Conservation (phyloP, 2,329 filamentous ascomycete genomes). For the Colletotrichum tanaceti region DNA sequence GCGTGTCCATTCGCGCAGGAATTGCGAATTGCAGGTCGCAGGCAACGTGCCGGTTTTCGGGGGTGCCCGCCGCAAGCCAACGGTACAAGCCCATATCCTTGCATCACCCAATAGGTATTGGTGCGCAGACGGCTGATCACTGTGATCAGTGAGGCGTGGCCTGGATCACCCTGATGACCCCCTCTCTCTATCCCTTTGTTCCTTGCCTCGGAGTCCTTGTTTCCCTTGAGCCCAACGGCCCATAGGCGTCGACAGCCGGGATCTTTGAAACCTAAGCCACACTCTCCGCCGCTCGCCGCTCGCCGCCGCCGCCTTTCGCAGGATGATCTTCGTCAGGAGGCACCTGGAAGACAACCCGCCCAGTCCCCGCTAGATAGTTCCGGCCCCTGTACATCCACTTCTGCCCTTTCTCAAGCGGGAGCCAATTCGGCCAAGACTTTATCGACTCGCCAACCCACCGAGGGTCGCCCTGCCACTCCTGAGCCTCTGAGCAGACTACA, state of each 20-base stretch:
- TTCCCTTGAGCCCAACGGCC: background rate
- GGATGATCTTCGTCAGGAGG: conserved; percentile 17
- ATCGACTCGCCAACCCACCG: conserved; percentile 2
- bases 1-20: background rate
- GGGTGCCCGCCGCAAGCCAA: background rate
- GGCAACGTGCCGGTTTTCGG: conserved; percentile 9
- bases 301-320: background rate
- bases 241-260: background rate
- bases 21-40: background rate
- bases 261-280: conserved; percentile 18
- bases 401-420: conserved; percentile 6
- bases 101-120: conserved; percentile 1
- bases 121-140: conserved; percentile 10
- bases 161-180: conserved; percentile 3
- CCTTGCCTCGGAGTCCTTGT: conserved; percentile 6
- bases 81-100: conserved; percentile 5
- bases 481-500: background rate
- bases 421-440: conserved; percentile 19
- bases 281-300: background rate
- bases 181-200: background rate
- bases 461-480: conserved; percentile 2
- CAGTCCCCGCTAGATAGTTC: background rate
- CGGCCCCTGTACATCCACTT: conserved; percentile 15
- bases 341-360: background rate
- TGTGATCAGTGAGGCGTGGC: background rate